Base-by-base conservation (phyloP, 805 yeast species). In the Priceomyces medius region DNA sequence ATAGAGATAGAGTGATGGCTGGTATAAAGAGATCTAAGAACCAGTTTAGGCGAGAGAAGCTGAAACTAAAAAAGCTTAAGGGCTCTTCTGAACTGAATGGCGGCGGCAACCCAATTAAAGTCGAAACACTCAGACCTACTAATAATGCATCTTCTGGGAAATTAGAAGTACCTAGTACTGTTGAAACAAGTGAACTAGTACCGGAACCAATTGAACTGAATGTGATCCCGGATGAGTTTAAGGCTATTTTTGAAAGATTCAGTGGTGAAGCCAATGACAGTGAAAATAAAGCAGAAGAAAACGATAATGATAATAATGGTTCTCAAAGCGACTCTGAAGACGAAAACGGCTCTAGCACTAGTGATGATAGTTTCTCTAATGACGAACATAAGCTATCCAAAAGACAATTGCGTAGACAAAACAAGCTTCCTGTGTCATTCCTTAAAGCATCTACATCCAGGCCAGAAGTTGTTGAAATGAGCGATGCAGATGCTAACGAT, bases 401-500 rank as follows among this genome's bases (percentile, higher is more conserved):
- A 42, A 71, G 78, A 40, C 81, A 83, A 55, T 63, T 71, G 19
- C 69, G 80, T 32, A 72, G 72, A 45, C 54, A 61, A 35, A 69
- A 74, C 38, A 81, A 83, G 50, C 76, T 88, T 0, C 76, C 93
- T 1, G 60, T 91, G 12, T 79, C 90, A 0, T 68, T 72, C 7
- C 66, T 91, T 39, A 91, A 90, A 56, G 71, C 85, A 0, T 58
- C 68, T 17, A 71, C 85, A 0, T 49, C 63, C 2, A 65, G 66
- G 20, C 97, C 98, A 0, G 88, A 86, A 43, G 56, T 81, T 3
- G 83, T 91, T 1, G 95, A 89, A 48, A 85, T 95, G 95, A 79
- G 68, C 51, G 98, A 93, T 59, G 83, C 81, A 2, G 93, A 90
- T 65, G 84, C 97, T 0, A 73, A 72, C 1, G 91, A 88, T 51